Evolutionary conservation across 495 filamentous ascomycete species (phyloP), one percentile per base, ranked within the genome.

Genomic region (Saxophila tyrrhenica): DNA sequence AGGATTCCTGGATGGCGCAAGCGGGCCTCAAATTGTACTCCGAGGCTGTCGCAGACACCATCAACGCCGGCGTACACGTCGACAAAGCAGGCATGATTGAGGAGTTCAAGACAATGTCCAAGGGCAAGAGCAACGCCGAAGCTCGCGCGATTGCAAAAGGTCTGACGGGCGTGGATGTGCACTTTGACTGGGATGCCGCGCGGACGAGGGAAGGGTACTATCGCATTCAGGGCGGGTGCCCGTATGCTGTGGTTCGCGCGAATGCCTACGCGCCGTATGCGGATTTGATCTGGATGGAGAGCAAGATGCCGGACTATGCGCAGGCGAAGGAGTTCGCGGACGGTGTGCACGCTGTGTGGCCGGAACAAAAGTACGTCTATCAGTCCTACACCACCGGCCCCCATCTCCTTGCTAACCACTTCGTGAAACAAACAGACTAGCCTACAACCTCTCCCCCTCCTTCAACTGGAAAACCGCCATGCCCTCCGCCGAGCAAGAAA

Each of bases 381-480:
- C 20, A 43, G 5, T 13, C 5, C 29, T 7, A 35, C 5, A 13
- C 13, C 29, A 7, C 13, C 13, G 13, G 7, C 5, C 13, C 17
- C 25, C 43, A 41, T n/a, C 51, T 25, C 45, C 23, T 20, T 19
- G 24, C n/a, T 16, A 46, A 51, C 51, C n/a, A 25, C 48, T 11
- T 47, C 16, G 9, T 50, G 41, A 41, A 8, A 51, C 19, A 8
- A 2, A 42, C 55, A 89, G 85, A 69, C 82, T 97, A 43, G 83
- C 92, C 3, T 98, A 97, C 75, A 97, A 97, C 74, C 83, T 98
- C 50, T 95, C 89, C 0, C 94, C 94, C 24, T 95, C 89, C 39
- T 98, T 98, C 83, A 97, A 97, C 80, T 98, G 92, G 92, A 96
- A 97, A 75, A 75, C 89, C 43, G 92, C 94, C 66, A 98, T 98